A percentile compares a stretch with the other conserved stretches of the same genome.
phyloP scores from a whole-genome alignment of 1,284 basidiomycete genomes.

The Prillingera fragicola region DNA sequence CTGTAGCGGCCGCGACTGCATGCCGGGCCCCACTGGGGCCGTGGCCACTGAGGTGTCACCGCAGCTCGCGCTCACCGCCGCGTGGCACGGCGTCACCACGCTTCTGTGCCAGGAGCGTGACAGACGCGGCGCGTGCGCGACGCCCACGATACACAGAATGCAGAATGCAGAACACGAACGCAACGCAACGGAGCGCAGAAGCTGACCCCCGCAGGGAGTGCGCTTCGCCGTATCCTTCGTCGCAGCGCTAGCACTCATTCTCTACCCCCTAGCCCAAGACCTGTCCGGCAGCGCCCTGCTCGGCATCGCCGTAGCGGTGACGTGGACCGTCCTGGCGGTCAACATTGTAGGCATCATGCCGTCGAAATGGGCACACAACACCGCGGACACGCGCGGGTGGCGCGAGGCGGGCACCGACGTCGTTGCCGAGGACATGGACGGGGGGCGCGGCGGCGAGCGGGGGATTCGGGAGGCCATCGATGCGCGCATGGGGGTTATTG shows the following conservation, averaged over 20 bases:
- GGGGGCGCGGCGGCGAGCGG: too few species aligned
- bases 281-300: slow-evolving; percentile 18
- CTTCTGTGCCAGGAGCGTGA: too few species aligned
- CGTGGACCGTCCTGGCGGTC: slow-evolving; percentile 21
- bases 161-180: too few species aligned
- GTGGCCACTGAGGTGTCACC: too few species aligned
- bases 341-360: slow-evolving; percentile 23
- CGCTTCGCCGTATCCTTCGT: slow-evolving; percentile 18
- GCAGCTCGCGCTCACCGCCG: too few species aligned
- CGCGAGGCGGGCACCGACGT: background rate
- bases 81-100: too few species aligned
- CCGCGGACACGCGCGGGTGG: background rate
- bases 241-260: slow-evolving; percentile 23
- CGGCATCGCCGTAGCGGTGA: slow-evolving; percentile 23
- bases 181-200: too few species aligned
- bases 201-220: slow-evolving; percentile 15
- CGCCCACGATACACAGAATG: too few species aligned
- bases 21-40: background rate
- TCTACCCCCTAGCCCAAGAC: slow-evolving; percentile 21
- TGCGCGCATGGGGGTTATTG: too few species aligned
- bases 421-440: too few species aligned
- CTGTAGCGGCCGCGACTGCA: background rate
- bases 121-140: too few species aligned
- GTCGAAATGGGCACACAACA: background rate
- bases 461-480: too few species aligned